phyloP scores from a whole-genome alignment of 2,329 filamentous ascomycete genomes.

The Cylindrodendrum hubeiense region DNA sequence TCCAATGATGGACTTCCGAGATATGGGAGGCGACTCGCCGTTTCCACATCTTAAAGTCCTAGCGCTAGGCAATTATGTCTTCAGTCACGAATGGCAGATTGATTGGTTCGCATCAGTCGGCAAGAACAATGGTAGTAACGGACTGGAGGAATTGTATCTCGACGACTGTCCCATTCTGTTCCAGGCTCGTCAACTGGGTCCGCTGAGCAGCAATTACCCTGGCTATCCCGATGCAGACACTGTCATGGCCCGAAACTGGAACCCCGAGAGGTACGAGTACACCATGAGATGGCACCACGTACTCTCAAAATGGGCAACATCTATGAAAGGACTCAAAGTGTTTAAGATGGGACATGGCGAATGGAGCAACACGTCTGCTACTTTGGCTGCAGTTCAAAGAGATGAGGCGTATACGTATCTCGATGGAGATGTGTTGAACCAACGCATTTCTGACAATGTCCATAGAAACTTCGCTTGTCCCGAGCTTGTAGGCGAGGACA shows the following conservation, averaged over 20 bases:
- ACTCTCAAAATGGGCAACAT: constrained; percentile 17
- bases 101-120: constrained; percentile 58
- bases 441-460: neutral
- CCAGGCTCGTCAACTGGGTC: neutral
- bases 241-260: rapidly evolving
- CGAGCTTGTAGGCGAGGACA: rapidly evolving
- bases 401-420: neutral
- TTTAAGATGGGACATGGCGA: constrained; percentile 21
- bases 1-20: constrained; percentile 52
- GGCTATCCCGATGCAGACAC: constrained; percentile 4
- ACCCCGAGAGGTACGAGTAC: neutral
- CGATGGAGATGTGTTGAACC: neutral
- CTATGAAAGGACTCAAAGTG: constrained; percentile 23
- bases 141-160: constrained; percentile 55
- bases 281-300: constrained; percentile 28
- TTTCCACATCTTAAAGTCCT: constrained; percentile 56
- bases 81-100: constrained; percentile 59
- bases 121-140: constrained; percentile 18
- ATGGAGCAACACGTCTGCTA: no score
- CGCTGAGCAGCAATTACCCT: constrained; percentile 1
- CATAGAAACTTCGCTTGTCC: constrained; percentile 17
- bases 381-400: rapidly evolving
- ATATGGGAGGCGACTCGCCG: constrained; percentile 11
- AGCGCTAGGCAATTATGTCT: constrained; percentile 54
- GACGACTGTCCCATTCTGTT: constrained; percentile 56